Conservation (phyloP, 495 filamentous ascomycete genomes). For the Trichoderma erinaceum region DNA sequence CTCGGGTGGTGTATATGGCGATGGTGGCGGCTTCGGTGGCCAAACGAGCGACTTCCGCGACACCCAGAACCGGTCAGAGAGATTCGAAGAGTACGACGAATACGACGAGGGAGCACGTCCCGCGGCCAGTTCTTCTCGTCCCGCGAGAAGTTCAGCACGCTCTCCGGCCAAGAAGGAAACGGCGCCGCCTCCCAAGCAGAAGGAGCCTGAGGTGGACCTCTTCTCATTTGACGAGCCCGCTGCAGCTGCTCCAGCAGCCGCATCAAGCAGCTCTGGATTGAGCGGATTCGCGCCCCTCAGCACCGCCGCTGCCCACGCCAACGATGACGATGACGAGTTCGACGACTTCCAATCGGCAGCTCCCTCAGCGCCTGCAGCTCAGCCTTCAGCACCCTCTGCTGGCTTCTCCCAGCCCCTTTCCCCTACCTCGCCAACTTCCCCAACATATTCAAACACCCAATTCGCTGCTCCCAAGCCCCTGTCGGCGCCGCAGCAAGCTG, state of each 20-base stretch:
- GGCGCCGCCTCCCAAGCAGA: slow-evolving; percentile 60
- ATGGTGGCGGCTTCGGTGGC: slow-evolving; percentile 81
- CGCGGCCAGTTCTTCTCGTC: slow-evolving; percentile 35
- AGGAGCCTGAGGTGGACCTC: slow-evolving; percentile 80
- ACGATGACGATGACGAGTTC: slow-evolving; percentile 84
- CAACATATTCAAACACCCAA: slow-evolving; percentile 60
- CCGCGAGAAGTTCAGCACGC: slow-evolving; percentile 38
- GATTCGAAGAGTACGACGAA: slow-evolving; percentile 96
- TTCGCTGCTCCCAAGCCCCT: slow-evolving; percentile 79
- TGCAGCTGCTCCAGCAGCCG: slow-evolving; percentile 33
- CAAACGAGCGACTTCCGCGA: slow-evolving; percentile 57
- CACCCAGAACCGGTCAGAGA: slow-evolving; percentile 54
- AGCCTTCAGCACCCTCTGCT: slow-evolving; percentile 25
- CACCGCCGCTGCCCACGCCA: slow-evolving; percentile 21
- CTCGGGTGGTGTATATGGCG: slow-evolving; percentile 83
- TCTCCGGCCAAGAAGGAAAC: slow-evolving; percentile 44
- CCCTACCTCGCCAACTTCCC: slow-evolving; percentile 53
- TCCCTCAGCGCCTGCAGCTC: slow-evolving; percentile 38
- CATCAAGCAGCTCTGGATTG: slow-evolving; percentile 45
- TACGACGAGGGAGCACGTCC: slow-evolving; percentile 68
- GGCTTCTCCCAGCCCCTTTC: slow-evolving; percentile 45
- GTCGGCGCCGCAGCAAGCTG: slow-evolving; percentile 69
- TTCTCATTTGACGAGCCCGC: slow-evolving; percentile 77
- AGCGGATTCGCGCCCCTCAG: slow-evolving; percentile 40
- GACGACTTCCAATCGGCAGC: slow-evolving; percentile 97